Evolutionary conservation across 2,329 filamentous ascomycete genomes (phyloP), one percentile per base, ranked within the genome.

Genomic region (Thielaviopsis punctulata): DNA sequence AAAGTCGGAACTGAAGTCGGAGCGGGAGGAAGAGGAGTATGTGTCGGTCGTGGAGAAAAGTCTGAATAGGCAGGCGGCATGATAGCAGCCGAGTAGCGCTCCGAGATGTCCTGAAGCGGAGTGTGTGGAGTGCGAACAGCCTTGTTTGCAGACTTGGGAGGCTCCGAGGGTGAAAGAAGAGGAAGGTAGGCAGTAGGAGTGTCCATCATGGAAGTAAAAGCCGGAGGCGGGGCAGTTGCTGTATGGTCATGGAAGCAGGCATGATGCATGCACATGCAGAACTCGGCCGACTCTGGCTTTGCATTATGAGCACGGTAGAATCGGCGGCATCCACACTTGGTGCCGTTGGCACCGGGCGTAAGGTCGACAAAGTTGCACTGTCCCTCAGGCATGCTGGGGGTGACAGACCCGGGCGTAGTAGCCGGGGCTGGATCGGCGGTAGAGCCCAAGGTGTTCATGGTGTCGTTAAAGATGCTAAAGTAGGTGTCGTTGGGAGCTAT

Each of bases 251-350:
- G 76, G 56, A 70, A 80, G 61, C 76, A 80, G 51, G 76, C 76
- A 62, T 80, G 76, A 58, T 80, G 76, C 50, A 72, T 73, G 59
- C 76, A 80, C 76, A 79, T 79, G 64, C 76, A 80, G 68, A 70
- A 77, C 55, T 66, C 65, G 22, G 66, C 60, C 59, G 76, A 70
- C 55, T 66, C 65, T 59, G 59, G 76, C 69, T 51, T 71, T 70
- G 33, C 58, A 43, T 64, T 60, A 46, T 65, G 60, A 48, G 63
- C 61, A 27, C 59, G 64, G 45, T 61, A 80, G 64, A 79, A 80
- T 50, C 75, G 75, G 57, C 76, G 75, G 58, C 76, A 80, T 60
- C 76, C 76, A 56, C 76, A 80, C 55, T 69, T 70, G 27, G 70
- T 66, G 54, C 72, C 73, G 60, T 68, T 69, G 56, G 73, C 67